These are phyloP conservation scores for Fusarium kyushuense DNA, from an alignment of 2,329 filamentous ascomycete species.

Conservation along the genomic window DNA sequence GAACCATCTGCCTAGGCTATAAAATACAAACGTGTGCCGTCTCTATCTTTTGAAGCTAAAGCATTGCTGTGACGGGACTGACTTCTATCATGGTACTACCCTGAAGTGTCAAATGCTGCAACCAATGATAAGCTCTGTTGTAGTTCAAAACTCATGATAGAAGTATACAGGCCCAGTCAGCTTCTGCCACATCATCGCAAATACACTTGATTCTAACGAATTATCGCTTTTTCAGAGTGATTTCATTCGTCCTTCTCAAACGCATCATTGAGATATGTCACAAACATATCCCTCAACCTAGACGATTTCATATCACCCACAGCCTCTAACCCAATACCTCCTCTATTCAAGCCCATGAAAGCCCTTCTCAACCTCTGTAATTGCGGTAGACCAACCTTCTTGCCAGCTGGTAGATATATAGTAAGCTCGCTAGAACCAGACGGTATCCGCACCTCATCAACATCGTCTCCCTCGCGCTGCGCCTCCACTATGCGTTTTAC, in stretches of 20 bases:
- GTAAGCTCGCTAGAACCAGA: constrained; percentile 58
- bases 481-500: constrained; percentile 76
- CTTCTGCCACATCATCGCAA: no score
- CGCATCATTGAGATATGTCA: constrained; percentile 73
- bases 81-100: constrained; percentile 6
- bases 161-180: background rate
- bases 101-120: background rate
- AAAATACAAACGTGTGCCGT: no score
- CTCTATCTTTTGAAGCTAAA: background rate
- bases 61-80: no score
- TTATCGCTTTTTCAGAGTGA: background rate
- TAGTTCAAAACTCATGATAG: background rate
- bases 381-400: constrained; percentile 77
- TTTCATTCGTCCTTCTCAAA: constrained; percentile 69
- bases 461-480: constrained; percentile 74
- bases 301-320: constrained; percentile 66
- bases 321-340: constrained; percentile 69
- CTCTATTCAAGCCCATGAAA: constrained; percentile 81
- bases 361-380: constrained; percentile 82
- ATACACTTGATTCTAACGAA: background rate
- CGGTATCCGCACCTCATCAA: constrained; percentile 66
- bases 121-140: constrained; percentile 27
- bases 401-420: constrained; percentile 72
- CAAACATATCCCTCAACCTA: constrained; percentile 72
- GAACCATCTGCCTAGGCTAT: no score